Evolutionary conservation across 1,284 basidiomycete genomes (phyloP), one percentile per base, ranked within the genome.

Genomic region (Ceratobasidium sp.): DNA sequence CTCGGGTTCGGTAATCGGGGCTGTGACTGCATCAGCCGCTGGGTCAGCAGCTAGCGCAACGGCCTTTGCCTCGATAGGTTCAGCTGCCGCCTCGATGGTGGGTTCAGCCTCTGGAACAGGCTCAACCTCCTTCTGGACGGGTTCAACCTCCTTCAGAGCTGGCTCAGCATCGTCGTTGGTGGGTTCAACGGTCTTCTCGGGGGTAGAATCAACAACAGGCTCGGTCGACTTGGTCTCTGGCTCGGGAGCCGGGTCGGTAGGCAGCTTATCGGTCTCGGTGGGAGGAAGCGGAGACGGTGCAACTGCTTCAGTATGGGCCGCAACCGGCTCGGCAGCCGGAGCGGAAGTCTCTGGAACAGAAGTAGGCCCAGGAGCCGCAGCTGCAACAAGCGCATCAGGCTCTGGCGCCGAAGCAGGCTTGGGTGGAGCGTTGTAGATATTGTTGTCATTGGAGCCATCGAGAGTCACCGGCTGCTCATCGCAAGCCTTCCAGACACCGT

Each of bases 381-480:
- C 54, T n/a, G 45, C 53, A 15, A 55, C 54, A 27, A 54, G 43
- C n/a, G 65, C 20, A 12, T 60, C 65, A 20, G 69, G 52, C n/a
- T 55, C 60, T 29, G 69, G 69, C 12, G 40, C 62, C 49, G 74
- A 40, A 29, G 64, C 54, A 5, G 84, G 85, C 71, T 84, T 85
- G 64, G 83, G 80, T 2, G 87, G 87, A 0, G 89, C 83, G 52
- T 79, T 79, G 74, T 89, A 87, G 64, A 91, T 79, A 75, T 93
- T 92, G 78, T 93, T 93, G 25, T 87, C 76, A 76, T 88, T 90
- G 34, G 80, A 77, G 27, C 78, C 77, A 74, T 92, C 91, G 1
- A 77, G 74, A 76, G 89, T 88, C 62, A 85, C 87, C 5, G 88
- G 87, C 71, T 82, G 81, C 70, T 82, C 82, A 49, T 83, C 80